These are phyloP conservation scores for Polygonum aviculare DNA, from an alignment of 148 eudicot genomes.

Conservation along the genomic window DNA sequence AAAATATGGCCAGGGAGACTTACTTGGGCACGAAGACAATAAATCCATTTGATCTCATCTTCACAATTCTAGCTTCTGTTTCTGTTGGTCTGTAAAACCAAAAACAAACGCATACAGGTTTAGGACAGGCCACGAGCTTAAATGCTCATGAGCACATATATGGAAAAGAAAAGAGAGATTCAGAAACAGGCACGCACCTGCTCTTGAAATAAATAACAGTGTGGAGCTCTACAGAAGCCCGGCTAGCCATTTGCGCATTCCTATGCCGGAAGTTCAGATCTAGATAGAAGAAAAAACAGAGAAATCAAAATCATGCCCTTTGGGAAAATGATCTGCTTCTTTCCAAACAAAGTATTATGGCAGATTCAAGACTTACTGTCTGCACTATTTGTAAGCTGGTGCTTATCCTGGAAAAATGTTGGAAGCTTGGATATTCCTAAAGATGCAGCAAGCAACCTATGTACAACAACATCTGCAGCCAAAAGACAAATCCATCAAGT, in stretches of 20 bases:
- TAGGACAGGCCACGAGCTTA: too few species aligned
- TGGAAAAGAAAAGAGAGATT: not conserved
- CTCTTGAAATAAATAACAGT: slow-evolving; percentile 79
- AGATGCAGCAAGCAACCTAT: slow-evolving; percentile 91
- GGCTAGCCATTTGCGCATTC: slow-evolving; percentile 96
- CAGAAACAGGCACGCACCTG: slow-evolving; percentile 33
- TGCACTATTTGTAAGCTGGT: slow-evolving; percentile 68
- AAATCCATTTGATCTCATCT: slow-evolving; percentile 88
- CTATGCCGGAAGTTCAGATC: slow-evolving; percentile 93
- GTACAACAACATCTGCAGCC: slow-evolving; percentile 84
- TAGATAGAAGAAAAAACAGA: slow-evolving; percentile 15
- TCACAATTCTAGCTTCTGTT: slow-evolving; percentile 91
- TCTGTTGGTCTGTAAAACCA: slow-evolving; percentile 69
- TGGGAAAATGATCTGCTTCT: not conserved
- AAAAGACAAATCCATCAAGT: slow-evolving; percentile 5
- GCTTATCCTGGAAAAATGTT: slow-evolving; percentile 65
- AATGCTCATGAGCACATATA: not conserved
- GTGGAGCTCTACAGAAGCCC: slow-evolving; percentile 94
- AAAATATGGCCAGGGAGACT: slow-evolving; percentile 10
- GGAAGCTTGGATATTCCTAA: slow-evolving; percentile 84
- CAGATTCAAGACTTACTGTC: slow-evolving; percentile 62
- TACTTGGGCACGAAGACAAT: slow-evolving; percentile 97
- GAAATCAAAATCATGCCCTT: not conserved
- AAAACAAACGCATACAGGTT: not conserved
- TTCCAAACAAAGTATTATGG: not conserved